Conservation (phyloP, 768 basidiomycete species). For the Kwoniella sp. region DNA sequence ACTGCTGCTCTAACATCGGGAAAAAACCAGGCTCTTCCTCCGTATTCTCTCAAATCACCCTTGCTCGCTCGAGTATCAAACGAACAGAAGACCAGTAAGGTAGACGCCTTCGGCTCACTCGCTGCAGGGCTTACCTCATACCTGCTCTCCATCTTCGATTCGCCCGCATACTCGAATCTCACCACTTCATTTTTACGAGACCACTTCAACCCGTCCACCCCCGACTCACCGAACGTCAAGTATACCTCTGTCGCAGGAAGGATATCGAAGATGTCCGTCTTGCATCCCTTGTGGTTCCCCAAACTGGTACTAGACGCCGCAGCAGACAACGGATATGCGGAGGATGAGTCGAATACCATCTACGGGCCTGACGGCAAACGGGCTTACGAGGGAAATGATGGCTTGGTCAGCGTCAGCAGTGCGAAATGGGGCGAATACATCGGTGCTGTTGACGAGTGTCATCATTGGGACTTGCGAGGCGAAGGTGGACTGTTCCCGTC, state of each 20-base stretch:
- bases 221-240: constrained; percentile 72
- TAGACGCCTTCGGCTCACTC: constrained; percentile 62
- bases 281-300: constrained; percentile 93
- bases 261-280: constrained; percentile 58
- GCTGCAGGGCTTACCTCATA: constrained; percentile 84
- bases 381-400: constrained; percentile 73
- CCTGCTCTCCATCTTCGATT: constrained; percentile 85
- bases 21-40: constrained; percentile 48
- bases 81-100: constrained; percentile 25
- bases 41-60: constrained; percentile 60
- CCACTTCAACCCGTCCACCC: constrained; percentile 61
- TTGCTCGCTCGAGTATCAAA: constrained; percentile 54
- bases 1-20: constrained; percentile 44
- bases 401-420: constrained; percentile 77
- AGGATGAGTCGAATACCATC: constrained; percentile 35
- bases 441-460: constrained; percentile 82
- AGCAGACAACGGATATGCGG: constrained; percentile 65
- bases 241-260: constrained; percentile 91
- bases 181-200: constrained; percentile 73
- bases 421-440: constrained; percentile 96
- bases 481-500: constrained; percentile 65
- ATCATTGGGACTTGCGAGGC: constrained; percentile 96
- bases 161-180: constrained; percentile 93
- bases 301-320: constrained; percentile 89
- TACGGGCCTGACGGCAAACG: constrained; percentile 44